Evolutionary conservation across 2,329 filamentous ascomycete genomes (phyloP), one percentile per base, ranked within the genome.

Genomic region (Cercospora sp.): DNA sequence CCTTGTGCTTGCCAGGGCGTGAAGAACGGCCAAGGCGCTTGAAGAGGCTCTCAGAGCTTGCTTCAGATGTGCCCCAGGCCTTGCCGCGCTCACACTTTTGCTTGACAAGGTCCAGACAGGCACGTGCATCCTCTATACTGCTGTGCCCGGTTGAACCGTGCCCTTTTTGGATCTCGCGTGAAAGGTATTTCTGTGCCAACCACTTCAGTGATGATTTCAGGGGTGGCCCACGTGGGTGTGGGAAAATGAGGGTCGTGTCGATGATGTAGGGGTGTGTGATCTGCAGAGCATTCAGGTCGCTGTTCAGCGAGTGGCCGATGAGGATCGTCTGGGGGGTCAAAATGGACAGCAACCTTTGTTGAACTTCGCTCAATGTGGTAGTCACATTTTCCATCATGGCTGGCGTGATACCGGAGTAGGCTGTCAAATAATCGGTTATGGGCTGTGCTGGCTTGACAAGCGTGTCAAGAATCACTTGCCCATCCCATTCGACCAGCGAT

Each of bases 51-150:
- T 99, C 95, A 48, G 89, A 90, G 57, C 89, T 89, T 1, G 89
- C 86, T 53, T 97, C 93, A 60, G 88, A 88, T 0, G 90, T 90
- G 40, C 93, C 95, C 92, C 94, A 99, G 26, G 84, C 81, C 71
- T 91, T 91, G 48, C 95, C 95, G 80, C 92, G 95, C 79, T 98
- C 94, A 78, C 94, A 97, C 79, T 99, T 99, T 77, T 94, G 90
- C 80, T 95, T 97, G 59, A 98, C 89, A 1, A 99, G 89, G 75
- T 98, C 94, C 13, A 99, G 88, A 71, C 93, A 96, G 2, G 95
- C 93, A 72, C 87, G 89, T 13, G 95, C 93, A 78, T 99, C 95
- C 79, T 99, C 95, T 70, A 97, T 86, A 67, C 92, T 95, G 83
- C 98, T 90, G 78, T 99, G 95, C 16, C 95, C 95, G 16, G 85